Evolutionary conservation across 108 stramenopile genomes (phyloP), one percentile per base, ranked within the genome.

Genomic region (Epithemia pelagica): DNA sequence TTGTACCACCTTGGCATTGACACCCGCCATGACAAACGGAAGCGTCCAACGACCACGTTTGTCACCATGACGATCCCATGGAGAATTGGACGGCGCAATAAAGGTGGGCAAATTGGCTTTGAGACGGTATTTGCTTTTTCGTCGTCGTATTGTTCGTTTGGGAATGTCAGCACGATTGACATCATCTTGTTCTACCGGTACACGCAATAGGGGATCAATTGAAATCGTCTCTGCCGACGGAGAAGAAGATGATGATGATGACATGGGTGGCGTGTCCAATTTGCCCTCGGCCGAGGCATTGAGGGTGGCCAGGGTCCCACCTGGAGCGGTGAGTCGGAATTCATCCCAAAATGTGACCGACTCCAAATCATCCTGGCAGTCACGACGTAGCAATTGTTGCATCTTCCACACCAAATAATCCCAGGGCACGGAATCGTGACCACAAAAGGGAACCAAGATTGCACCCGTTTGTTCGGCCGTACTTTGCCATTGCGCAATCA

Each of bases 401-500:
- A 89, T 10, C n/a, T 73, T 52, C 53, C 67, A 62, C 20, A 76
- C 76, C 15, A 76, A 78, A 5, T 95, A 32, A 81, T 97, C 94
- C 88, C 88, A 92, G 2, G 96, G 97, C 26, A 97, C 73, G 30
- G 72, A 89, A 74, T 97, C 97, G 71, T 90, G 70, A 22, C 97
- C 97, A 64, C 84, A 83, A 28, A 92, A 69, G 32, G 82, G 69
- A 7, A 96, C 79, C 28, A 97, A 79, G 23, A 73, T 77, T 2
- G 90, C 90, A 2, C 95, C 95, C 0, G 91, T 76, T 25, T 66
- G 24, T 52, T 73, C 54, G 22, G 96, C 95, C 0, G 58, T 69
- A 18, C 62, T 73, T 30, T 84, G 84, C 57, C 84, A 89, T 51
- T 65, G 32, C 28, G 54, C 64, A 56, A 81, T 88, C 92, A 95